A percentile compares a stretch with the other conserved stretches of the same genome.
These are phyloP conservation scores for Aspergillus pseudotamarii DNA, from an alignment of 2,329 filamentous ascomycete genomes.

Conservation along the genomic window DNA sequence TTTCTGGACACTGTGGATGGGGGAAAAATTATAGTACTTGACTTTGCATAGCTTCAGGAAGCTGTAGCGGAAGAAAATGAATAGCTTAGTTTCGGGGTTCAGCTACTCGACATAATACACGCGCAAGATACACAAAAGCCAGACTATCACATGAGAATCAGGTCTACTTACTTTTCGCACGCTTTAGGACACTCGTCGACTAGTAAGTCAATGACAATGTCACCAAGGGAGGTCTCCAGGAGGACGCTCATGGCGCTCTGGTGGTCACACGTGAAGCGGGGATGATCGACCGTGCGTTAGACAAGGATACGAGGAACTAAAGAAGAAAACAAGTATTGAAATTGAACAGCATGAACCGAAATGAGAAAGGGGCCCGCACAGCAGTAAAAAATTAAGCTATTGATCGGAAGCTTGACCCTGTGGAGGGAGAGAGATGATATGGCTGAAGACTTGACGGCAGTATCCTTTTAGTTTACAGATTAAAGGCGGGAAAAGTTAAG, in stretches of 20 bases:
- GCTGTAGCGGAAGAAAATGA: slow-evolving; percentile 54
- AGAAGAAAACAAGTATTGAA: not conserved
- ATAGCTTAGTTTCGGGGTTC: slow-evolving; percentile 59
- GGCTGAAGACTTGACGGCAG: not conserved
- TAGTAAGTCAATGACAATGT: slow-evolving; percentile 91
- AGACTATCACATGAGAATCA: not conserved
- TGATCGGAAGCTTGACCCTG: not conserved
- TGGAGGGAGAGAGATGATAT: not conserved
- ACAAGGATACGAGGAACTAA: slow-evolving; percentile 9
- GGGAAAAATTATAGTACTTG: slow-evolving; percentile 99
- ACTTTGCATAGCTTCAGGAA: slow-evolving; percentile 98
- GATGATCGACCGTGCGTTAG: slow-evolving; percentile 20
- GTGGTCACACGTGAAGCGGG: slow-evolving; percentile 14
- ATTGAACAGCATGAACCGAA: not conserved
- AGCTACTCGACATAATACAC: slow-evolving; percentile 49
- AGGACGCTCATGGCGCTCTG: slow-evolving; percentile 76
- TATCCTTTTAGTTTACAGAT: not conserved
- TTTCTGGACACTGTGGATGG: slow-evolving; percentile 88
- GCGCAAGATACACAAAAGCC: slow-evolving; percentile 11
- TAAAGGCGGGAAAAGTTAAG: slow-evolving; percentile 4
- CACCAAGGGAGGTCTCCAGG: slow-evolving; percentile 87
- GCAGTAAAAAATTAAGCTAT: not conserved
- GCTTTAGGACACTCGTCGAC: slow-evolving; percentile 86
- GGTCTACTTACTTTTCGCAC: slow-evolving; percentile 83
- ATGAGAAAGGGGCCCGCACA: not conserved